These are phyloP conservation scores for Blastomyces percursus DNA, from an alignment of 2,329 filamentous ascomycete genomes.

Conservation along the genomic window DNA sequence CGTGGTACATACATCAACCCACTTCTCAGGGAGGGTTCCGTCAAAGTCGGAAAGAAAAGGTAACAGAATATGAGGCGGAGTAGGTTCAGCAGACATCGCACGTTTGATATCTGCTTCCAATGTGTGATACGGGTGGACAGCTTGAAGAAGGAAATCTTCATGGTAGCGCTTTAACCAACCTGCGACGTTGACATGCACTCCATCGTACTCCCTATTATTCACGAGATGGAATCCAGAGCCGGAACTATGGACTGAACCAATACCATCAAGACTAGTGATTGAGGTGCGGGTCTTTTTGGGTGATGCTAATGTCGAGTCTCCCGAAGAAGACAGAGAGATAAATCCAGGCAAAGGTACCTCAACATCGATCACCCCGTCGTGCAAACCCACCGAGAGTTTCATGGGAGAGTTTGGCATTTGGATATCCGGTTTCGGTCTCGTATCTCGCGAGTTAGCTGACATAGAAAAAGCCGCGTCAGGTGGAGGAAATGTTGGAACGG, in stretches of 20 bases:
- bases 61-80: constrained; percentile 26
- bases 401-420: constrained; percentile 36
- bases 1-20: constrained; percentile 48
- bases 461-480: constrained; percentile 16
- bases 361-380: constrained; percentile 51
- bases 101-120: constrained; percentile 45
- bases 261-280: constrained; percentile 42
- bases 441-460: constrained; percentile 19
- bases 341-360: constrained; percentile 46
- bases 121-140: constrained; percentile 43
- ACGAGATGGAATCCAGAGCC: constrained; percentile 25
- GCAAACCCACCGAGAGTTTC: constrained; percentile 42
- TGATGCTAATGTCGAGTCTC: constrained; percentile 35
- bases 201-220: constrained; percentile 28
- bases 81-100: constrained; percentile 47
- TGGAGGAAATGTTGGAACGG: constrained; percentile 23
- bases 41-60: constrained; percentile 22
- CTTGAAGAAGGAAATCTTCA: constrained; percentile 50
- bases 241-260: constrained; percentile 33
- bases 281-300: constrained; percentile 37
- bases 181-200: constrained; percentile 45
- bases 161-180: constrained; percentile 49
- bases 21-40: constrained; percentile 30
- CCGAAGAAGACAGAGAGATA: constrained; percentile 37
- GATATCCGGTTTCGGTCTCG: constrained; percentile 19